A percentile compares a stretch with the other conserved stretches of the same genome.
Evolutionary conservation across 768 basidiomycete species (phyloP).

Genomic region (Pleurotus salmoneostramineus): DNA sequence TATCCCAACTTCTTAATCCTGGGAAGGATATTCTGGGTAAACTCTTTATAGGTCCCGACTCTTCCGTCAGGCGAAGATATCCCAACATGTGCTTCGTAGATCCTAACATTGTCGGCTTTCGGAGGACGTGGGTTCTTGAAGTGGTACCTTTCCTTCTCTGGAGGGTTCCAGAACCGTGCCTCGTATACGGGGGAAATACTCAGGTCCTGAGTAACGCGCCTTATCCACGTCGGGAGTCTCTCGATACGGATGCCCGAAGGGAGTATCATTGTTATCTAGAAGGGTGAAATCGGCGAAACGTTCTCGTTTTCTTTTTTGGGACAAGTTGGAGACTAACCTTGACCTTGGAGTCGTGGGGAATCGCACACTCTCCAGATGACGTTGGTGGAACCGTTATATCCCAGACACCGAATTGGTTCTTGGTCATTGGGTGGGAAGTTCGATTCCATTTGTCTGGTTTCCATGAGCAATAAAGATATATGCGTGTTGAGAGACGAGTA

Average conservation of each 20-base stretch:
- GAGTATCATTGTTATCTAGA: constrained; percentile 88
- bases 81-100: constrained; percentile 98
- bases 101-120: constrained; percentile 63
- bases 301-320: not conserved
- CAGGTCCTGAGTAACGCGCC: constrained; percentile 92
- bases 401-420: constrained; percentile 85
- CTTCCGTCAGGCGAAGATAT: constrained; percentile 86
- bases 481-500: not conserved
- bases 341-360: constrained; percentile 93
- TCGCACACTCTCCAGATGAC: constrained; percentile 67
- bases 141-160: constrained; percentile 60
- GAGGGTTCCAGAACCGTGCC: constrained; percentile 98
- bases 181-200: constrained; percentile 89
- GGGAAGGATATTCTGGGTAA: constrained; percentile 78
- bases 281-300: constrained; percentile 1
- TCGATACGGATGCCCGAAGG: constrained; percentile 80
- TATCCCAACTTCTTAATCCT: constrained; percentile 91
- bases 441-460: constrained; percentile 83
- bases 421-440: constrained; percentile 80
- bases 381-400: constrained; percentile 73
- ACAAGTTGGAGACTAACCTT: constrained; percentile 53
- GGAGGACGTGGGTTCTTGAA: constrained; percentile 79
- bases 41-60: constrained; percentile 96
- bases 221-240: constrained; percentile 92
- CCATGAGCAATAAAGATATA: no score